Evolutionary conservation across 805 yeast species (phyloP).

Genomic region (Lipomyces spencermartinsiae): DNA sequence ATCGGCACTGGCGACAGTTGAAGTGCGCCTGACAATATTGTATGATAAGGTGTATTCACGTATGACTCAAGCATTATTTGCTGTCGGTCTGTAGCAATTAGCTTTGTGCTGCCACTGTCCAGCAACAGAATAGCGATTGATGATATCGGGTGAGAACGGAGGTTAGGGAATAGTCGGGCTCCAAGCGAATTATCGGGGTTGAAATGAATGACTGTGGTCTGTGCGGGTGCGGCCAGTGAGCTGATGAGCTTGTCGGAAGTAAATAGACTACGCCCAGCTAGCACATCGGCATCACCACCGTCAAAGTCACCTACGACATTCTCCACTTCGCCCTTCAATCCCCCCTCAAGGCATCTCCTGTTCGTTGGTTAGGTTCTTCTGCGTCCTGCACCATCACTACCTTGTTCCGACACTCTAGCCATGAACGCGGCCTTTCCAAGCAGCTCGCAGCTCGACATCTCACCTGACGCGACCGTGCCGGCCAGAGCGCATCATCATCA

Average conservation of each 20-base stretch:
- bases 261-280: no score
- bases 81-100: background rate
- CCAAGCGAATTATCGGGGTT: no score
- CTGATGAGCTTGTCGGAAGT: no score
- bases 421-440: constrained; percentile 1
- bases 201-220: background rate
- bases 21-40: no score
- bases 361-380: background rate
- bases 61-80: background rate
- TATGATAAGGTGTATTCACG: no score
- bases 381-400: background rate
- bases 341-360: background rate
- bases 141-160: background rate
- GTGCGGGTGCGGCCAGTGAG: background rate
- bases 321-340: no score
- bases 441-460: constrained; percentile 3
- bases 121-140: background rate
- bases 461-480: constrained; percentile 5
- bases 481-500: constrained; percentile 9
- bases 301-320: no score
- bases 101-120: background rate
- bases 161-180: no score
- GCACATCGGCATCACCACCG: no score
- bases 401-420: background rate
- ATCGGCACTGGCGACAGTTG: no score